These are phyloP conservation scores for Euclidium syriacum DNA, from an alignment of 345 rosid species.

Conservation along the genomic window DNA sequence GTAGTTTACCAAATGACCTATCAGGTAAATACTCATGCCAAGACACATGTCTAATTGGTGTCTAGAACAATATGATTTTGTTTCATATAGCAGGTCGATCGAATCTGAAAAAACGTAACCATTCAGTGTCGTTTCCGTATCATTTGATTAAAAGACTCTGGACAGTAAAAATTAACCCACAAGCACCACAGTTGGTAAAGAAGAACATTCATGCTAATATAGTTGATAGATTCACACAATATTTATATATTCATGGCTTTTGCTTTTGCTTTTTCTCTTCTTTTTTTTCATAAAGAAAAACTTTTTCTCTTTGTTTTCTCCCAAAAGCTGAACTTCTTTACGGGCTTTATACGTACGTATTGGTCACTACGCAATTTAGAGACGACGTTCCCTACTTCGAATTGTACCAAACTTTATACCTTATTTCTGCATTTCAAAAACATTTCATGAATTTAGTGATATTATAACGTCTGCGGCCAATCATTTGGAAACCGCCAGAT, in stretches of 20 bases:
- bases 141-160: too few relatives aligned
- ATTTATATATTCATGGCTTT: neutral
- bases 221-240: neutral
- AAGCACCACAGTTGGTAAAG: neutral
- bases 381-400: too few relatives aligned
- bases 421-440: neutral
- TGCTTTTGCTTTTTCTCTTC: neutral
- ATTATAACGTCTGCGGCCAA: neutral
- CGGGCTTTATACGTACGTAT: too few relatives aligned
- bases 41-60: too few relatives aligned
- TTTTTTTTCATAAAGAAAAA: neutral
- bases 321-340: constrained; percentile 15
- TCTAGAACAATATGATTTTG: too few relatives aligned
- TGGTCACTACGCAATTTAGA: too few relatives aligned
- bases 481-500: neutral
- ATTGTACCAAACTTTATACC: neutral
- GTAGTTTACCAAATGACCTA: too few relatives aligned
- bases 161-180: too few relatives aligned
- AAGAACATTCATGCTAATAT: neutral
- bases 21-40: too few relatives aligned
- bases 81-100: too few relatives aligned
- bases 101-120: too few relatives aligned
- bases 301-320: neutral
- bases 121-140: too few relatives aligned
- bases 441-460: neutral